Evolutionary conservation across 169 alveolate species (phyloP), one percentile per base, ranked within the genome.

Genomic region (Eimeria tenella): DNA sequence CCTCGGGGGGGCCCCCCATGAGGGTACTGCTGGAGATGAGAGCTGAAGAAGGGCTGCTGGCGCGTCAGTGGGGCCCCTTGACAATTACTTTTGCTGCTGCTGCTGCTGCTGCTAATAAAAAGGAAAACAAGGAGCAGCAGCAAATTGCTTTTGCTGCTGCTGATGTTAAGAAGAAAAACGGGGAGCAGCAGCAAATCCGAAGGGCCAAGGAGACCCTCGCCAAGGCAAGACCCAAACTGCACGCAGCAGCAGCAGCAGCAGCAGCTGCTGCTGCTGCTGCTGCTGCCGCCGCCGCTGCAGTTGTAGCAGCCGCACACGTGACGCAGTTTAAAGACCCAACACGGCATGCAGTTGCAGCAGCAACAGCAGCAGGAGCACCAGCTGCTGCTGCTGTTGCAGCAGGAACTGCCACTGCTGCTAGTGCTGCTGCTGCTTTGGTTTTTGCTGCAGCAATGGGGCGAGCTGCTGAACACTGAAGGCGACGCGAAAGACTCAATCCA

Each of bases 31-130:
- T 68, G 77, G 77, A 68, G 31, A 68, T 68, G 77, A 13, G 77
- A 3, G 77, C 49, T n/a, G 11, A 15, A 13, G 77, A 68, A n/a
- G 77, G 77, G 42, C 77, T 68, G 42, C 77, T 68, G n/a, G 77
- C 77, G 13, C 11, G 77, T 7, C 77, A 68, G 77, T 68, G 77
- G 77, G 77, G 77, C 42, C 77, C 77, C 77, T 23, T 68, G 77
- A 68, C 77, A 8, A 23, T 68, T 23, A 68, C n/a, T n/a, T 68
- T 15, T 15, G 77, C 11, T 11, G n/a, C 77, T n/a, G 13, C 77
- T n/a, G 31, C 77, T n/a, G 31, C 42, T 23, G n/a, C n/a, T 15
- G 77, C n/a, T 31, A 2, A 0, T 31, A 31, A 31, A 1, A 31
- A 31, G 2, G 42, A 31, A 31, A 31, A 31, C 42, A 31, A 31